Base-by-base conservation (phyloP, 768 basidiomycete genomes). In the Hericium coralloides region DNA sequence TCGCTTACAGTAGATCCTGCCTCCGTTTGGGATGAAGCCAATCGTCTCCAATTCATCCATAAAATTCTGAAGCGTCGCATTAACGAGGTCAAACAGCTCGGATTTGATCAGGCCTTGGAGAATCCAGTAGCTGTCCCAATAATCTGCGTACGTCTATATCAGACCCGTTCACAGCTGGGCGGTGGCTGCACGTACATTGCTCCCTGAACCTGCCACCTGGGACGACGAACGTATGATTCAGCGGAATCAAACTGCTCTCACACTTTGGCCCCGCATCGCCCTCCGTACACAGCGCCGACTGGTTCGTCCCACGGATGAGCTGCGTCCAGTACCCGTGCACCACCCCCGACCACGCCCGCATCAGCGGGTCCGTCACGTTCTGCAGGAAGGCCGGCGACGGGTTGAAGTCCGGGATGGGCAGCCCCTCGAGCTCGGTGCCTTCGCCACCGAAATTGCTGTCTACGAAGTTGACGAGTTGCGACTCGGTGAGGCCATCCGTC, bases 1-100 rank as follows among this genome's bases (percentile, higher is more conserved):
- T 31, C 10, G 1, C 8, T 57, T 64, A 86, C 87, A 97, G 65
- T 97, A 97, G 52, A 89, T 92, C 12, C 93, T 79, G 3, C 92
- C 94, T 7, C 95, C 95, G 64, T 97, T 98, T 1, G 95, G 95
- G 60, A 98, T 86, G 73, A 97, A 98, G 0, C 94, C 95, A 64
- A 89, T 82, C 22, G 68, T 66, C 41, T 87, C 82, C 49, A 98
- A 74, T 67, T 95, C 86, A 65, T 98, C 94, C 92, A 97, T 94
- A 66, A 98, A 97, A 72, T 97, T 95, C 60, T 90, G 83, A 37
- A 97, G 73, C 0, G 92, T 89, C 12, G 76, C 82, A 60, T 89
- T 89, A 57, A 80, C 88, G 54, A 89, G 76, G 55, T 75, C 75
- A 63, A 81, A 85, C 12, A 97, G 77, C 60, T 87, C 80, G 2